Conservation (phyloP, 2,329 filamentous ascomycete genomes). For the Monosporascus sp. region DNA sequence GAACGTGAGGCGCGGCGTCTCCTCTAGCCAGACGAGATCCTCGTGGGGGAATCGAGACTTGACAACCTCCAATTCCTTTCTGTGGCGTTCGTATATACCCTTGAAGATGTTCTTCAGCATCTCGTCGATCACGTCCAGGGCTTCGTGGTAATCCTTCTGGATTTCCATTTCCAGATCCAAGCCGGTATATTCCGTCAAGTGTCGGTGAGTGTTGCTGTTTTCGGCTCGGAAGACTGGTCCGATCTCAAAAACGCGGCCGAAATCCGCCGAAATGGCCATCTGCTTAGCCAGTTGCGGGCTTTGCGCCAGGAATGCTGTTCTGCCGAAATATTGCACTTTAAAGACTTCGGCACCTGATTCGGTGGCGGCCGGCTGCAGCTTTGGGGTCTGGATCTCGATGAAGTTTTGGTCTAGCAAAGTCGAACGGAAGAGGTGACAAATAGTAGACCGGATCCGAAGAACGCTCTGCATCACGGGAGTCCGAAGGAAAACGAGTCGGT, state of each 20-base stretch:
- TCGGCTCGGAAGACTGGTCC: conserved; percentile 89
- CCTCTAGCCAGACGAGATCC: conserved; percentile 79
- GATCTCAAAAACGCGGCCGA: conserved; percentile 83
- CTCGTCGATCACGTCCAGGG: conserved; percentile 70
- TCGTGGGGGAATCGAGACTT: conserved; percentile 82
- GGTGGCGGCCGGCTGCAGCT: conserved; percentile 82
- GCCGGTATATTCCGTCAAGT: conserved; percentile 91
- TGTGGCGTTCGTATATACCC: conserved; percentile 63
- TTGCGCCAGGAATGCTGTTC: conserved; percentile 82
- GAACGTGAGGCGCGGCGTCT: conserved; percentile 80
- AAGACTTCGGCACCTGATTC: conserved; percentile 91
- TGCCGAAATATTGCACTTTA: conserved; percentile 85
- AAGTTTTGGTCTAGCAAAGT: conserved; percentile 73
- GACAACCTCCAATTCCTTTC: conserved; percentile 68
- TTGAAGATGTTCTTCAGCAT: conserved; percentile 77
- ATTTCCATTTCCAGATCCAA: conserved; percentile 92
- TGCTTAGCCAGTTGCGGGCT: conserved; percentile 91
- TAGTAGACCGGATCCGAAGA: conserved; percentile 78
- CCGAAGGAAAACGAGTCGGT: conserved; percentile 77
- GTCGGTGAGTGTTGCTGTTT: conserved; percentile 91
- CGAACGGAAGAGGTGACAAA: conserved; percentile 74
- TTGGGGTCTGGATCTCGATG: conserved; percentile 90
- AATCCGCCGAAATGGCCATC: conserved; percentile 85
- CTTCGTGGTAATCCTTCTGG: conserved; percentile 83
- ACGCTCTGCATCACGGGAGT: conserved; percentile 84